These are phyloP conservation scores for Pseudopithomyces maydicus DNA, from an alignment of 2,329 filamentous ascomycete genomes.

Conservation along the genomic window DNA sequence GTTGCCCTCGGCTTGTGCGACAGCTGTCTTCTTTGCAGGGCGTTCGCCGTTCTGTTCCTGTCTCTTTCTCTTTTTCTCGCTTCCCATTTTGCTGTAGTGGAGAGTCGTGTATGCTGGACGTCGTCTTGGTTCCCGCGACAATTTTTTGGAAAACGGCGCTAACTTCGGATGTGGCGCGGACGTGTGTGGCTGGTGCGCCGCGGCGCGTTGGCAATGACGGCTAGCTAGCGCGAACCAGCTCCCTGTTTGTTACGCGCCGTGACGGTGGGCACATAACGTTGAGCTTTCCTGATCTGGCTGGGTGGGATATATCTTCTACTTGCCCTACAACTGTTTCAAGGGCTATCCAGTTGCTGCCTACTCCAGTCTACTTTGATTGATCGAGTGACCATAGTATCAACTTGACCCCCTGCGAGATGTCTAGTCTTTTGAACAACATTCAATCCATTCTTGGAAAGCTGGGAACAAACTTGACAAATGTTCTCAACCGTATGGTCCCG, in stretches of 20 bases:
- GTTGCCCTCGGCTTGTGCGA: constrained; percentile 42
- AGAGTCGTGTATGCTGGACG: constrained; percentile 1
- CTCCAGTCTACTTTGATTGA: background rate
- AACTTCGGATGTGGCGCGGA: constrained; percentile 3
- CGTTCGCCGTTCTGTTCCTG: constrained; percentile 32
- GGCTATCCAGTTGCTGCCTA: no score
- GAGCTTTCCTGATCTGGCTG: background rate
- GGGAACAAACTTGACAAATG: constrained; percentile 32
- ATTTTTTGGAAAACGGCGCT: constrained; percentile 29
- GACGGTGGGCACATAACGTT: background rate
- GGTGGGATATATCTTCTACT: no score
- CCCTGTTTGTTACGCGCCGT: background rate
- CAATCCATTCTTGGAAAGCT: constrained; percentile 20
- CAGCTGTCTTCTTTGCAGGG: constrained; percentile 53
- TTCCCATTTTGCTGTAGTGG: constrained; percentile 27
- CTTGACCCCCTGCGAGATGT: constrained; percentile 22
- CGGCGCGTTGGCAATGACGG: background rate
- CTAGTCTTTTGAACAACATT: constrained; percentile 29
- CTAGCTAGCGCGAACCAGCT: background rate
- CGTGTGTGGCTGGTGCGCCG: constrained; percentile 8
- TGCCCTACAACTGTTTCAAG: no score
- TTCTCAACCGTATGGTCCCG: constrained; percentile 61
- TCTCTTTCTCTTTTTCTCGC: constrained; percentile 48
- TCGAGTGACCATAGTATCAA: background rate
- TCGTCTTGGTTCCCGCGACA: constrained; percentile 14